Base-by-base conservation (phyloP, 768 basidiomycete species). In the Mycena polygramma region DNA sequence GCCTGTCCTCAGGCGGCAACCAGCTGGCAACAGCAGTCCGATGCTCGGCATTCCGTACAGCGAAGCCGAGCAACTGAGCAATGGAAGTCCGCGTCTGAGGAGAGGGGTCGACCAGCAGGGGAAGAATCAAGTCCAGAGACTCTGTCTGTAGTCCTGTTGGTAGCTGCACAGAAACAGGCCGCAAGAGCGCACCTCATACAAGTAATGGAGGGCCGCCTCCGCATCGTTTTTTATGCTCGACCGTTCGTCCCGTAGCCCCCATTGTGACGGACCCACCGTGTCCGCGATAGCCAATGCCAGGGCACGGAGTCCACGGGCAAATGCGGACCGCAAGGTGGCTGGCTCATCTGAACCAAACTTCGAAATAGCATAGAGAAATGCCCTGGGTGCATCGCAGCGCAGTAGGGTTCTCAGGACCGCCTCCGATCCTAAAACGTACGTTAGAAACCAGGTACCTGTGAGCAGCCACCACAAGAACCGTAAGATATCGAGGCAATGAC, bases 401-500 rank as follows among this genome's bases (percentile, higher is more conserved):
- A 94, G 84, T 7, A 94, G 81, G 6, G 86, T 86, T 2, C 82
- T 79, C 0, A 94, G 82, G 0, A 91, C 88, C 20, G 86, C 86
- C 26, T 89, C 86, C 0, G 92, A 91, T 24, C 92, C 91, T 91
- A 63, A 51, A 11, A 0, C 46, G 30, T 24, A 59, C 45, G n/a
- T 62, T 17, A 55, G 62, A 39, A 11, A 19, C 39, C 8, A 26
- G 57, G 43, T n/a, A 41, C 35, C 20, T 24, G 15, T 6, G 22
- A 20, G 57, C 11, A 52, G 1, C 20, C 37, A 41, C 45, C 46
- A 53, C 19, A 26, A 22, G 57, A 24, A 89, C 92, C 92, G 70
- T 92, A 91, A 0, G 92, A 87, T 15, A 95, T 82, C 0, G 94
- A 94, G 0, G 92, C 87, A 19, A 94, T 83, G 45, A 94, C 85